Conservation (phyloP, 495 filamentous ascomycete species). For the Penicillium roqueforti region DNA sequence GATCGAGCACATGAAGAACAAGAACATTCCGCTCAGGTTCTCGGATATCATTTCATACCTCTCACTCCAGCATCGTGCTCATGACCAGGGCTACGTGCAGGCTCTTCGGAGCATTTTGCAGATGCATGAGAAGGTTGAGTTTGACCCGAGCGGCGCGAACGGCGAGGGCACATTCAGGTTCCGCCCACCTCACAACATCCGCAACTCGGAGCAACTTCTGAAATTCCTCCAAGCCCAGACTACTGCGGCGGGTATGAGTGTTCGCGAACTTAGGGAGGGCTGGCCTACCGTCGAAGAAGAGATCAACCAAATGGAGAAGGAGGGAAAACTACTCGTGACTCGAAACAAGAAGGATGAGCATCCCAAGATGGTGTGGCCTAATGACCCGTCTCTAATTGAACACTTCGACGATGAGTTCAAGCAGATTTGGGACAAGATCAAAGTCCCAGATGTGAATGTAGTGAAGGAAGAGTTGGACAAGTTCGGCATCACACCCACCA, state of each 20-base stretch:
- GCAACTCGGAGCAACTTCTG: constrained; percentile 67
- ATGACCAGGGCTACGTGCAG: constrained; percentile 44
- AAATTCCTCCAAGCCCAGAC: constrained; percentile 72
- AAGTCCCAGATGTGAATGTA: constrained; percentile 68
- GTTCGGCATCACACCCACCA: constrained; percentile 72
- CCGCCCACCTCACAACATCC: constrained; percentile 74
- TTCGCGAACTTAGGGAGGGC: constrained; percentile 90
- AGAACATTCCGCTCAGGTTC: constrained; percentile 65
- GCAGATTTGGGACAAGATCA: constrained; percentile 74
- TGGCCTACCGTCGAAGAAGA: constrained; percentile 79
- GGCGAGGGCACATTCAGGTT: constrained; percentile 67
- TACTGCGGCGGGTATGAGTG: constrained; percentile 73
- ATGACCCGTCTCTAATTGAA: constrained; percentile 73
- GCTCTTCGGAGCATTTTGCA: constrained; percentile 42
- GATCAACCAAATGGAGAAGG: constrained; percentile 71
- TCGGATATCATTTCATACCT: constrained; percentile 73
- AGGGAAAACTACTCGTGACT: constrained; percentile 75
- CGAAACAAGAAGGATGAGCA: constrained; percentile 90
- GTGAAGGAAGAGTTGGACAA: constrained; percentile 70
- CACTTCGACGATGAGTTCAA: constrained; percentile 78
- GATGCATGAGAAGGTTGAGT: constrained; percentile 64
- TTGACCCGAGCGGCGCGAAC: constrained; percentile 57
- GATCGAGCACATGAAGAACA: constrained; percentile 77
- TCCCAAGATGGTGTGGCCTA: constrained; percentile 80
- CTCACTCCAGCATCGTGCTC: constrained; percentile 53